Evolutionary conservation across 2,329 filamentous ascomycete species (phyloP), one percentile per base, ranked within the genome.

Genomic region (Akanthomyces dipterigenus): DNA sequence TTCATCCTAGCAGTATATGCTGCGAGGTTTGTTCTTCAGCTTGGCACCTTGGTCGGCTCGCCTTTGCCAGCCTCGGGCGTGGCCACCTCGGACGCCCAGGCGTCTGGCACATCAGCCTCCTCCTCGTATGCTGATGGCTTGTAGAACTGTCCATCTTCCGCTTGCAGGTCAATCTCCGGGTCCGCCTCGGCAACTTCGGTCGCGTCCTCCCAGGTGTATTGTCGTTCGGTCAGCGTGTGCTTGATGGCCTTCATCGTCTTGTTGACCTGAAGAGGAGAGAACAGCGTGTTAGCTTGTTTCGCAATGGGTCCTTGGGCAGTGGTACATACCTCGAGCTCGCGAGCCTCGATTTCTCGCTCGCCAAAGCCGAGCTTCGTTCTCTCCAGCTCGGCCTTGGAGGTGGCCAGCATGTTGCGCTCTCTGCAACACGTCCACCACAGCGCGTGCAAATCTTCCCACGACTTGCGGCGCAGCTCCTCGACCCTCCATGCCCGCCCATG

Each of bases 401-500:
- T 98, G n/a, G 86, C 82, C 67, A 98, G 85, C 67, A 90, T 85
- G 76, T 99, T 99, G 69, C 90, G 82, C 78, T 99, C 95, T 77
- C 90, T 92, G 63, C 89, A 83, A 73, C 95, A 98, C 60, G 92
- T 84, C 91, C 93, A 99, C 92, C 93, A 99, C 70, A 99, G 81
- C 64, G 82, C 80, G 75, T 98, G 93, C 68, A 99, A 77, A 73
- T 98, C 93, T 64, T 96, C 91, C 90, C 92, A 99, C 65, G 88
- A 91, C 78, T 97, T 97, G 65, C 84, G 81, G 65, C 93, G 84
- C 70, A 99, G 80, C 78, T 99, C 95, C 76, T 91, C 85, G 8
- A 90, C 86, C 12, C 83, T 86, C 95, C 95, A 99, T 31, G 86
- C 80, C 59, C 95, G 85, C 18, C 95, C 95, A 74, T 95, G 88